Percentiles rank a stretch among this genome's conserved stretches.
Conservation (phyloP, 2,329 filamentous ascomycete genomes). For the Penicillium occitanis region DNA sequence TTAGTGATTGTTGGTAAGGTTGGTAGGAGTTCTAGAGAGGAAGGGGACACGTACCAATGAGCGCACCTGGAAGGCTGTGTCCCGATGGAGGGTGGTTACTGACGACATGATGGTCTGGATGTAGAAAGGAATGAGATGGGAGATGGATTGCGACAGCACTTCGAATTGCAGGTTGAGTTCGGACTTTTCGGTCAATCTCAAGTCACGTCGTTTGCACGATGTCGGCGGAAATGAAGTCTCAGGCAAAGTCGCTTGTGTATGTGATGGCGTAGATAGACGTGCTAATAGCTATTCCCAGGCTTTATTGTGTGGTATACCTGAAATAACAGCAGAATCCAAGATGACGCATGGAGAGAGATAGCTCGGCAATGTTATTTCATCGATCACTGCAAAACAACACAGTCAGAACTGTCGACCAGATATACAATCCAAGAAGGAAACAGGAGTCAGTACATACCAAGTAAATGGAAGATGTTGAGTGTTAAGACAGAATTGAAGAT, state of each 20-base stretch:
- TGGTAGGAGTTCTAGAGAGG: background rate
- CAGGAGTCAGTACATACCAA: conserved; percentile 1
- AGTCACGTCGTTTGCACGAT: conserved; percentile 3
- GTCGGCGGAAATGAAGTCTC: background rate
- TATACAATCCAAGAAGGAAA: background rate
- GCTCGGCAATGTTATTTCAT: background rate
- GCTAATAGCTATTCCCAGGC: background rate
- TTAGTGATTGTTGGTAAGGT: background rate
- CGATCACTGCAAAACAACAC: background rate
- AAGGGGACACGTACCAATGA: conserved; percentile 42
- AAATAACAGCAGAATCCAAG: conserved; percentile 27
- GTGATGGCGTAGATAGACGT: background rate
- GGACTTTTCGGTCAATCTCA: background rate
- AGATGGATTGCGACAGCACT: background rate
- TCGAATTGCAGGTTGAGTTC: background rate
- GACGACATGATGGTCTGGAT: conserved; percentile 38
- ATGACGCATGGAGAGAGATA: conserved; percentile 23
- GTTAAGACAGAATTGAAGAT: background rate
- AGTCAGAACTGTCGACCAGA: background rate
- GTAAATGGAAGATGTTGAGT: background rate
- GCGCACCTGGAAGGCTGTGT: conserved; percentile 49
- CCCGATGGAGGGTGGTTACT: conserved; percentile 41
- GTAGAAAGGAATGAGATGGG: background rate
- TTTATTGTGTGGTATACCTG: conserved; percentile 27
- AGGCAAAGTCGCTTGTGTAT: background rate